Percentiles rank a stretch among this genome's conserved stretches.
These are phyloP conservation scores for Monosporascus sp. DNA, from an alignment of 2,329 filamentous ascomycete genomes.

Conservation along the genomic window DNA sequence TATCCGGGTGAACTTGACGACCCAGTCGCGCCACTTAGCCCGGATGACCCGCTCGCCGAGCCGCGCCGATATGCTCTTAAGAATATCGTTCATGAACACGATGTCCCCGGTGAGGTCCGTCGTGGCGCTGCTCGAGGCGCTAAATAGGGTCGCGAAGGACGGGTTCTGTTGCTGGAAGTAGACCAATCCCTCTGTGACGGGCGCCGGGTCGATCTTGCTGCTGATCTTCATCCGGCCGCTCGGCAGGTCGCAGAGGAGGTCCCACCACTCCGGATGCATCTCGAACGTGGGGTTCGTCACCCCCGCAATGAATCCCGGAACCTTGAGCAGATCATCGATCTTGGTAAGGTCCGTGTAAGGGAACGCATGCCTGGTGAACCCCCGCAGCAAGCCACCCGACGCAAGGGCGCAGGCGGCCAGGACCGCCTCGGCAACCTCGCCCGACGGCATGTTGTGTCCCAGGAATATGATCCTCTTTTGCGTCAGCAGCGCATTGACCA, in stretches of 20 bases:
- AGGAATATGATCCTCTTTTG: slow-evolving; percentile 96
- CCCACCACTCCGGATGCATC: slow-evolving; percentile 96
- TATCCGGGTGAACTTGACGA: slow-evolving; percentile 88
- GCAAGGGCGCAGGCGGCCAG: slow-evolving; percentile 92
- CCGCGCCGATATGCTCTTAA: slow-evolving; percentile 76
- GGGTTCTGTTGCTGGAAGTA: slow-evolving; percentile 84
- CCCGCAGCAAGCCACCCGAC: slow-evolving; percentile 84
- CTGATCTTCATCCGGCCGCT: slow-evolving; percentile 94
- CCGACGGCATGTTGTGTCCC: slow-evolving; percentile 89
- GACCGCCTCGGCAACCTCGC: slow-evolving; percentile 96
- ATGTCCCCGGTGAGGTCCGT: slow-evolving; percentile 77
- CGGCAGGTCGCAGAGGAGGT: slow-evolving; percentile 87
- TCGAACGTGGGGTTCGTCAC: slow-evolving; percentile 97
- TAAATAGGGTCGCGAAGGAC: slow-evolving; percentile 45
- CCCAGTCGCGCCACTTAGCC: slow-evolving; percentile 90
- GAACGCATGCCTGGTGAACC: slow-evolving; percentile 94
- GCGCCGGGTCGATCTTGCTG: slow-evolving; percentile 74
- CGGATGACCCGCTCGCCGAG: slow-evolving; percentile 87
- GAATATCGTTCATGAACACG: slow-evolving; percentile 82
- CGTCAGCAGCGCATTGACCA: slow-evolving; percentile 90
- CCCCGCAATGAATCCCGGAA: slow-evolving; percentile 94
- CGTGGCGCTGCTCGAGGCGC: slow-evolving; percentile 24
- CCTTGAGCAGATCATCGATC: slow-evolving; percentile 91
- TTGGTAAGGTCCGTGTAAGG: slow-evolving; percentile 98
- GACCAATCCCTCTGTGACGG: slow-evolving; percentile 74